Evolutionary conservation across 164 flowering plant species (phyloP).

Genomic region (Cinnamomum chago): DNA sequence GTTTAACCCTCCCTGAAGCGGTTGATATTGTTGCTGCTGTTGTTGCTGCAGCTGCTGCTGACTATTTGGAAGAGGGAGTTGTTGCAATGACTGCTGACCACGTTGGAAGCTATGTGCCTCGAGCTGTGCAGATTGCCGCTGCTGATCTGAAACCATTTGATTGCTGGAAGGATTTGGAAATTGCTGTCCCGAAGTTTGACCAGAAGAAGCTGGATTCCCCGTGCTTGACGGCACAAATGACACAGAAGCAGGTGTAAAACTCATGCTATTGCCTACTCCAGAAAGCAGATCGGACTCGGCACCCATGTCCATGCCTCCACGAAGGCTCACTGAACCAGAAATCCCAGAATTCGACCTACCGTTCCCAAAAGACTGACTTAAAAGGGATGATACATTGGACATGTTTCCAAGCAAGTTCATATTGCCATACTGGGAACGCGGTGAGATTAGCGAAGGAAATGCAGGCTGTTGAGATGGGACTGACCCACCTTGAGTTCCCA

Average conservation of each 20-base stretch:
- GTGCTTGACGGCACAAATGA: constrained; percentile 43
- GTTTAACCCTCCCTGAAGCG: constrained; percentile 51
- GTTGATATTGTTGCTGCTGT: constrained; percentile 52
- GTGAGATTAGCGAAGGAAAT: constrained; percentile 64
- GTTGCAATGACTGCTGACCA: constrained; percentile 60
- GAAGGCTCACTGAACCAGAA: constrained; percentile 53
- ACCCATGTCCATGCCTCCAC: constrained; percentile 53
- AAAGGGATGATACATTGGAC: constrained; percentile 64
- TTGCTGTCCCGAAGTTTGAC: constrained; percentile 68
- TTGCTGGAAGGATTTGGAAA: constrained; percentile 42
- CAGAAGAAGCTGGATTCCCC: constrained; percentile 41
- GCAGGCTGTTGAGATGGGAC: constrained; percentile 56
- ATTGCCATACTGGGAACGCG: constrained; percentile 57
- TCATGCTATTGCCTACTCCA: constrained; percentile 61
- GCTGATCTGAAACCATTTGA: constrained; percentile 61
- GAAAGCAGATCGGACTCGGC: constrained; percentile 84
- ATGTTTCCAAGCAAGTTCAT: constrained; percentile 68
- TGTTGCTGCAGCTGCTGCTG: constrained; percentile 21
- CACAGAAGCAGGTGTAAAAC: constrained; percentile 41
- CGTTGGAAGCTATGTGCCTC: constrained; percentile 71
- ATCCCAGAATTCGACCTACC: constrained; percentile 57
- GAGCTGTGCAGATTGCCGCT: constrained; percentile 52
- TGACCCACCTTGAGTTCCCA: constrained; percentile 69
- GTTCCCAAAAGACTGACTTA: constrained; percentile 71
- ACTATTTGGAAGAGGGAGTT: constrained; percentile 36